Base-by-base conservation (phyloP, 2,329 filamentous ascomycete species). In the Plenodomus lindquistii region DNA sequence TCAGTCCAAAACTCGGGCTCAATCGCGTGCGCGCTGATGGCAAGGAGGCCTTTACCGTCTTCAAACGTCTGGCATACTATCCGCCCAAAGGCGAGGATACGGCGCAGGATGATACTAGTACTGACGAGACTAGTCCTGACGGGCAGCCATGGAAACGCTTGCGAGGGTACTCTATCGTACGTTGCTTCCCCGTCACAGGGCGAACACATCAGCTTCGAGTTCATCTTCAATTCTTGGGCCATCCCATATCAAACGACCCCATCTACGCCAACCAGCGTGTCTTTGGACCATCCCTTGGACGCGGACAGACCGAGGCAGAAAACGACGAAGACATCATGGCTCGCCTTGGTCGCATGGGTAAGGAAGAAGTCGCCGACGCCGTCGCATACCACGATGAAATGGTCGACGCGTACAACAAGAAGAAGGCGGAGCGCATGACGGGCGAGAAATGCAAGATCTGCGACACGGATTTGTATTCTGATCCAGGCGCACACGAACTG, bases 191-290 rank as follows among this genome's bases (percentile, higher is more conserved):
- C 0, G 83, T 97, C 21, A 99, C 94, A 0, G 94, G 94, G 0
- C 84, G 94, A 42, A 99, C 94, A 11, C 94, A 99, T 67, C 94
- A 99, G 71, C 82, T 99, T 40, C 85, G 94, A 27, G 94, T 99
- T 16, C 94, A 99, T 66, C 80, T 99, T 15, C 94, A 99, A 69
- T 96, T 90, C 71, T 79, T 99, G 3, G 94, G 94, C 1, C 89
- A 97, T 67, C 94, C 94, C 1, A 97, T 99, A 60, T 86, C 91
- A 56, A 99, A 99, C 71, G 94, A 99, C 67, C 94, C 94, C 7
- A 97, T 99, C 62, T 99, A 99, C 72, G 91, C 90, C 63, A 99
- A 99, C 69, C 86, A 90, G 67, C 85, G 86, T 48, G 94, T 99
- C 10, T 99, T 96, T 79, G 94, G 94, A 0, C 79, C 86, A 1